Evolutionary conservation across 306 rosid species (phyloP), one percentile per base, ranked within the genome.

Genomic region (Prunus mongolica): DNA sequence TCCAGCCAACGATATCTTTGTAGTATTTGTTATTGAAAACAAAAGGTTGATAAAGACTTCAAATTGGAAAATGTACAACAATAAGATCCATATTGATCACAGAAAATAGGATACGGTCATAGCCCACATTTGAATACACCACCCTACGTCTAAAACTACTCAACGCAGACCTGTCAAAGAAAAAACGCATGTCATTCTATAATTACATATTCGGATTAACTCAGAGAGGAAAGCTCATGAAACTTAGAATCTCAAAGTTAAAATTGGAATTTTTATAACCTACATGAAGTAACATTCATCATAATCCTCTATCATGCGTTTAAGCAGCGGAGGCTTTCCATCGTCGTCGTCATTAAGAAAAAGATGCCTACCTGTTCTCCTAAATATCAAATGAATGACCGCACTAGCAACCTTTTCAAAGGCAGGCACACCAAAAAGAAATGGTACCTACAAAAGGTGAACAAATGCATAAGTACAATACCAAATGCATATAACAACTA

Each of bases 341-440:
- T 85, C 84, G 64, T 91, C 98, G 46, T 71, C 81, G 66, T 96
- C 98, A 34, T 87, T 89, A 27, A 96, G 92, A 84, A 96, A 96
- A 75, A 96, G 93, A 87, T 96, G 99, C 62, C 87, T 88, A n/a
- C 99, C 99, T 0, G 99, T 96, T 86, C 99, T 89, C 90, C 93
- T 93, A 84, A 96, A 91, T 79, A 96, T 91, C 84, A 72, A 93
- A 87, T 96, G 96, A 73, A 96, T 96, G 57, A 96, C 86, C 57
- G 61, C 78, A 74, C 88, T 87, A 52, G 99, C 99, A 67, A 77
- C 27, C 76, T 85, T 96, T 90, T 96, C 98, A 28, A 96, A 74
- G 13, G 96, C 97, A 85, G 89, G 47, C 64, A 96, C 87, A 69
- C 99, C 99, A 80, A 92, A 92, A 81, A 96, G 99, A 87, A 96